Percentiles rank a stretch among this genome's conserved stretches.
These are phyloP conservation scores for Tricholoma sp. DNA, from an alignment of 768 basidiomycete species.

Conservation along the genomic window DNA sequence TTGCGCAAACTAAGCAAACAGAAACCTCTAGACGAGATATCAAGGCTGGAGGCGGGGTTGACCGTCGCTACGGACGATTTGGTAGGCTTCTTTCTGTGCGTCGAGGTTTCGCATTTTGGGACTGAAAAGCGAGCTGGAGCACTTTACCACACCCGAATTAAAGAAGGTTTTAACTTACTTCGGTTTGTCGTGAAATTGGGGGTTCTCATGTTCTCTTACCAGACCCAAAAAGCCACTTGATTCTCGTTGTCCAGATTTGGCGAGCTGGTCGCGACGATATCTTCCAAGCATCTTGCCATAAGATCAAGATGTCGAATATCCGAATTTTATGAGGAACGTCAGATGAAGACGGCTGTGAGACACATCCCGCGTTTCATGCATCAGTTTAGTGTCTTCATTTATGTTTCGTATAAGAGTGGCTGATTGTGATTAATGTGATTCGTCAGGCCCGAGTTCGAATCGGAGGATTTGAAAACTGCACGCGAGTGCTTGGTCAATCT, in stretches of 20 bases:
- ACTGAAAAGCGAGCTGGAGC: constrained; percentile 79
- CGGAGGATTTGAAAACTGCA: constrained; percentile 61
- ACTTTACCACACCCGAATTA: constrained; percentile 66
- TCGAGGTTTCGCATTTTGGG: constrained; percentile 60
- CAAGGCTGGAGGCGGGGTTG: constrained; percentile 72
- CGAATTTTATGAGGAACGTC: constrained; percentile 93
- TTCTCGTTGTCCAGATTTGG: constrained; percentile 52
- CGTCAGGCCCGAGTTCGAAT: constrained; percentile 72
- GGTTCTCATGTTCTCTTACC: not conserved
- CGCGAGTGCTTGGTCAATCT: constrained; percentile 59
- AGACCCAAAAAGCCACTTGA: constrained; percentile 51
- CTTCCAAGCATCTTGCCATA: constrained; percentile 72
- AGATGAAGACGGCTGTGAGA: constrained; percentile 83
- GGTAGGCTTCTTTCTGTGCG: constrained; percentile 34
- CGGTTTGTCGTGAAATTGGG: not conserved
- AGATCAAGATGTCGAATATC: constrained; percentile 76
- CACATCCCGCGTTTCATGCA: constrained; percentile 81
- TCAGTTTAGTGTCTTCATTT: constrained; percentile 49
- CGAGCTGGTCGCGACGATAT: constrained; percentile 56
- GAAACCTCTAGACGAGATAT: constrained; percentile 82
- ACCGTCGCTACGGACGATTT: constrained; percentile 78
- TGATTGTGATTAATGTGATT: constrained; percentile 9
- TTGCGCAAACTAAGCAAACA: constrained; percentile 77
- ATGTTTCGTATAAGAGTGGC: not conserved
- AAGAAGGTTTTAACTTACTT: constrained; percentile 48